Conservation (phyloP, 1,284 basidiomycete species). For the Stereum hirsutum region DNA sequence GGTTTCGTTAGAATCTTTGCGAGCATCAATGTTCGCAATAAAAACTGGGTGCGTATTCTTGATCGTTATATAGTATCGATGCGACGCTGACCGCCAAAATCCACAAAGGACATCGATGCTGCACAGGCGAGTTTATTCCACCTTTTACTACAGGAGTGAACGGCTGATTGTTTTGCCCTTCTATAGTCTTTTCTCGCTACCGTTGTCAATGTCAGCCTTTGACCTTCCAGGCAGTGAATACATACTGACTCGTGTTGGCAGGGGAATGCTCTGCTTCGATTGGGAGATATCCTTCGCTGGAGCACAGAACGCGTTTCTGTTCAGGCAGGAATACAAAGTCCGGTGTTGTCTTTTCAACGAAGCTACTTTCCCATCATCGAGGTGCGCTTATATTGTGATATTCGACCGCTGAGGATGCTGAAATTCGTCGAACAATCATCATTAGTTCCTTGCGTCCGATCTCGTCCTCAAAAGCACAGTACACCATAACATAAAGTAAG, state of each 20-base stretch:
- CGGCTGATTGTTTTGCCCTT: not conserved
- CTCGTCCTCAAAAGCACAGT: slow-evolving; percentile 54
- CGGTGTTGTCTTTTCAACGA: slow-evolving; percentile 47
- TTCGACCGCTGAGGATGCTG: slow-evolving; percentile 1
- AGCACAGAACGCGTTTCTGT: not conserved
- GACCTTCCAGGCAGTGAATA: not conserved
- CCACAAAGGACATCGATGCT: slow-evolving; percentile 36
- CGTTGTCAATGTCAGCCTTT: slow-evolving; percentile 28
- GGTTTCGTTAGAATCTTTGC: slow-evolving; percentile 38
- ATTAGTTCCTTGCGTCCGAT: slow-evolving; percentile 54
- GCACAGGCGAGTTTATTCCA: slow-evolving; percentile 29
- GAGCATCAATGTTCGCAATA: slow-evolving; percentile 37
- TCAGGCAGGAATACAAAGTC: not conserved
- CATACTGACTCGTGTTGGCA: slow-evolving; percentile 16
- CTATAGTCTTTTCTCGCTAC: slow-evolving; percentile 27
- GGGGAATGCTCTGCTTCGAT: slow-evolving; percentile 42
- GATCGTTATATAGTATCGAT: not conserved
- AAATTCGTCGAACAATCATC: not conserved
- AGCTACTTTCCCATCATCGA: slow-evolving; percentile 49
- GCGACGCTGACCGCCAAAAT: slow-evolving; percentile 2
- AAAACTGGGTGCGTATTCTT: slow-evolving; percentile 36
- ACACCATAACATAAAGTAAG: slow-evolving; percentile 34
- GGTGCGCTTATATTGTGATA: slow-evolving; percentile 23
- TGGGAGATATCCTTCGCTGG: slow-evolving; percentile 19
- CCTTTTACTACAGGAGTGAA: not conserved